phyloP scores from a whole-genome alignment of 2,329 filamentous ascomycete species.

The Clathrospora elynae region DNA sequence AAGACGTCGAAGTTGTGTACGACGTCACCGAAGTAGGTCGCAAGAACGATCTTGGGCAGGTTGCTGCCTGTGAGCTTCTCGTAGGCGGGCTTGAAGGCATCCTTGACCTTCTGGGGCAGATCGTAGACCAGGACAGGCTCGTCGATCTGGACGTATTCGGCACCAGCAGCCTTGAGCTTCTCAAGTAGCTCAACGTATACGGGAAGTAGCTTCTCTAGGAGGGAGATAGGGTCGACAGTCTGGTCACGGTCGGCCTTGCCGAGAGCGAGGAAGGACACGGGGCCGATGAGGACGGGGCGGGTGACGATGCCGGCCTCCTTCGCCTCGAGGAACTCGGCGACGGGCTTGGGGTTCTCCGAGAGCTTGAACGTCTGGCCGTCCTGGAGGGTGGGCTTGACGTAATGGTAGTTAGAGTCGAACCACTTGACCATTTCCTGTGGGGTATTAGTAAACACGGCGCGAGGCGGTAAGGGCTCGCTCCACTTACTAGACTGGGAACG shows the following conservation, averaged over 20 bases:
- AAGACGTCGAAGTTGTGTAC: constrained; percentile 97
- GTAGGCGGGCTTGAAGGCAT: constrained; percentile 96
- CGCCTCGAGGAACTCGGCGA: constrained; percentile 92
- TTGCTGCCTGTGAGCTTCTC: constrained; percentile 82
- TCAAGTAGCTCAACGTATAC: constrained; percentile 91
- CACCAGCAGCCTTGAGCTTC: constrained; percentile 94
- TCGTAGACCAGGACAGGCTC: constrained; percentile 97
- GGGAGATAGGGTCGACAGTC: constrained; percentile 88
- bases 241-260: constrained; percentile 98
- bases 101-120: constrained; percentile 85
- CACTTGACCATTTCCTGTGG: constrained; percentile 97
- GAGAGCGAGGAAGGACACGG: constrained; percentile 95
- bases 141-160: constrained; percentile 96
- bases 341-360: constrained; percentile 84
- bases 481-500: constrained; percentile 75
- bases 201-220: constrained; percentile 90
- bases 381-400: constrained; percentile 98
- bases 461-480: not conserved
- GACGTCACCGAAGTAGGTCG: constrained; percentile 99
- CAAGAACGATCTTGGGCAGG: constrained; percentile 85
- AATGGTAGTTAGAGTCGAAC: constrained; percentile 99
- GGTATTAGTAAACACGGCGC: constrained; percentile 33
- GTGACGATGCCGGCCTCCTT: constrained; percentile 95
- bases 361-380: constrained; percentile 97
- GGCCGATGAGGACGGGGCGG: constrained; percentile 91